Percentiles rank a stretch among this genome's conserved stretches.
phyloP scores from a whole-genome alignment of 495 filamentous ascomycete species.

The Articulospora tetracladia region DNA sequence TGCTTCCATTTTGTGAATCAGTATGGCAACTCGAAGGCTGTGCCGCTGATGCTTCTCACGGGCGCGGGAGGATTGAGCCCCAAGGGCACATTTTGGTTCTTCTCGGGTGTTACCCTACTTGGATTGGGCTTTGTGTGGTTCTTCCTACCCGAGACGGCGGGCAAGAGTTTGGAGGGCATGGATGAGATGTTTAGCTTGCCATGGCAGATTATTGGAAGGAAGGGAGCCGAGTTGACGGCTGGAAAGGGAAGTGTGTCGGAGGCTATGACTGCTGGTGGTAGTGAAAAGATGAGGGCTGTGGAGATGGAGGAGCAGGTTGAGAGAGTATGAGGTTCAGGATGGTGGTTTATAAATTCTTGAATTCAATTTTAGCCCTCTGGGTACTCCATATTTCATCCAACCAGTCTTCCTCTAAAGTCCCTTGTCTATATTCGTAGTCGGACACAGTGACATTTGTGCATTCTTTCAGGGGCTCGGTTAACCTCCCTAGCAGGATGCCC shows the following conservation, averaged over 20 bases:
- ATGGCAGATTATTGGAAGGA: conserved; percentile 17
- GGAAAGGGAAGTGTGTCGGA: conserved; percentile 14
- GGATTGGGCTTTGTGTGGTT: conserved; percentile 28
- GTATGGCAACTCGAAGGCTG: conserved; percentile 62
- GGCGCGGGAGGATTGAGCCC: conserved; percentile 44
- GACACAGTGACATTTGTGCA: too few relatives aligned
- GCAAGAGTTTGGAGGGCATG: conserved; percentile 20
- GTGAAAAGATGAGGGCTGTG: conserved; percentile 11
- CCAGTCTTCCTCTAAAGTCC: too few relatives aligned
- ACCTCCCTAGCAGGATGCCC: too few relatives aligned
- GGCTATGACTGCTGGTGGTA: background rate
- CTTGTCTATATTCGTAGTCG: too few relatives aligned
- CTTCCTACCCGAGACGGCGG: conserved; percentile 21
- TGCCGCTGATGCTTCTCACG: conserved; percentile 38
- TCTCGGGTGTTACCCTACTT: conserved; percentile 56
- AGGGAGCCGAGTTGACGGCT: conserved; percentile 14
- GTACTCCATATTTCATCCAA: too few relatives aligned
- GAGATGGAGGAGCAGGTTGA: conserved; percentile 9
- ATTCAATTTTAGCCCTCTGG: background rate
- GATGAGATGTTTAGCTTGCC: conserved; percentile 17
- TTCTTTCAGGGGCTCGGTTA: too few relatives aligned
- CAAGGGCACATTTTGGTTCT: conserved; percentile 63
- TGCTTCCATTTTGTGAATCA: conserved; percentile 68
- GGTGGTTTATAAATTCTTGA: background rate
- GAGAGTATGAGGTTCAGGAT: conserved; percentile 3